Evolutionary conservation across 2,329 filamentous ascomycete species (phyloP), one percentile per base, ranked within the genome.

Genomic region (Pseudodiploospora longispora): DNA sequence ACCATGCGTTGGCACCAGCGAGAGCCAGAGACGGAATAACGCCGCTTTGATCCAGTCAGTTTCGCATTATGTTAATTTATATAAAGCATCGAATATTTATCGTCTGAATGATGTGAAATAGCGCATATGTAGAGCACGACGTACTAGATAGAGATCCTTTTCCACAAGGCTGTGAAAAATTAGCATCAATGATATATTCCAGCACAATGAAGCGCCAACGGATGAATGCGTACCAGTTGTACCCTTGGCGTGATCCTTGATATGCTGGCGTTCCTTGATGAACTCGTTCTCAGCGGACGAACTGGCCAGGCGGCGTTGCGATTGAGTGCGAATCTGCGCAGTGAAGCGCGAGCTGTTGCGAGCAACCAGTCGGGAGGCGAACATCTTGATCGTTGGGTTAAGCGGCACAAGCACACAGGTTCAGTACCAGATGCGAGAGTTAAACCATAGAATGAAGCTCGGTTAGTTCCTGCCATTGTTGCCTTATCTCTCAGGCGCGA

Each of bases 81-180:
- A 19, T 19, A 19, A 19, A 19, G 19, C 19, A 19, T 19, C 19
- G 19, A 19, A 19, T 19, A 19, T 19, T 19, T 19, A 3, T 19
- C 19, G 19, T 19, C 19, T 19, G 19, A 19, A 19, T 19, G 19
- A 19, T 19, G 19, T 19, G 19, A 19, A 19, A 19, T 19, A 19
- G 19, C 32, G 32, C 8, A 34, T 9, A 27, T 40, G 27, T 32
- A 35, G 41, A 47, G 44, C 53, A 52, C 43, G 55, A 72, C 86
- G 71, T 87, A 96, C 90, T 87, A 97, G 75, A 96, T 76, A 53
- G 88, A 93, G 60, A 97, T 83, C 78, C 94, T 97, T 70, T 80
- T 83, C 93, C 93, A 98, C 60, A 95, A 81, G 60, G 88, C 91
- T 95, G 63, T 44, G 47, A 43, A 52, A 41, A 10, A 61, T 71